Evolutionary conservation across 2,329 filamentous ascomycete genomes (phyloP).

Genomic region (Penicillium sp.): DNA sequence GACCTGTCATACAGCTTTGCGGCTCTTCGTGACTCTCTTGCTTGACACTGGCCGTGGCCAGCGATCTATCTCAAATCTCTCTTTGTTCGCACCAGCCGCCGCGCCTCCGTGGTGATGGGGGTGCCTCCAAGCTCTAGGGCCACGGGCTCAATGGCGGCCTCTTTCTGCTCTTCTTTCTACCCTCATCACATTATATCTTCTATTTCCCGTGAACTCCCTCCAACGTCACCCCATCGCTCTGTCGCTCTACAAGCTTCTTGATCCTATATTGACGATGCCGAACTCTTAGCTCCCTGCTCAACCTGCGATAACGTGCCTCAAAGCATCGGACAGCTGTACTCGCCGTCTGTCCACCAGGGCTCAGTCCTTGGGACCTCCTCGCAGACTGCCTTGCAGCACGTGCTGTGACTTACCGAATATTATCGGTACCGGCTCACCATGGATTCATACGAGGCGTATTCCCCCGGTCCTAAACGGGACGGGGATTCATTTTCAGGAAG

Average conservation of each 20-base stretch:
- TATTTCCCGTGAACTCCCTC: constrained; percentile 22
- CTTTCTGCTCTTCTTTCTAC: not conserved
- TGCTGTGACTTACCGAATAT: constrained; percentile 1
- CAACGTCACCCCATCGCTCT: constrained; percentile 16
- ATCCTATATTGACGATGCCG: constrained; percentile 38
- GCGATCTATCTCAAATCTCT: constrained; percentile 16
- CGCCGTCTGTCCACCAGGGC: not conserved
- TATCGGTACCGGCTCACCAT: constrained; percentile 23
- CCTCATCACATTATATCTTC: constrained; percentile 16
- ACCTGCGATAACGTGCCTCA: constrained; percentile 3
- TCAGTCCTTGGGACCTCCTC: not conserved
- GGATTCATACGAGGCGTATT: constrained; percentile 47
- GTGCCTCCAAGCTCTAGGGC: constrained; percentile 13
- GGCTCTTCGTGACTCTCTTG: constrained; percentile 13
- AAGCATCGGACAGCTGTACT: not conserved
- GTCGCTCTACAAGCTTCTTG: constrained; percentile 21
- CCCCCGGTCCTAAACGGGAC: constrained; percentile 42
- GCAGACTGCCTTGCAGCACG: not conserved
- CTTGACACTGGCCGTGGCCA: constrained; percentile 13
- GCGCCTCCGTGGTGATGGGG: constrained; percentile 9
- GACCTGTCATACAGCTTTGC: constrained; percentile 17
- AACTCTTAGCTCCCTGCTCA: constrained; percentile 32
- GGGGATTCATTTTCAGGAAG: constrained; percentile 37
- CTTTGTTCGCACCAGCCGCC: constrained; percentile 16
- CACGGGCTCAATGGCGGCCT: constrained; percentile 11